phyloP scores from a whole-genome alignment of 345 rosid species.

The Angophora floribunda region DNA sequence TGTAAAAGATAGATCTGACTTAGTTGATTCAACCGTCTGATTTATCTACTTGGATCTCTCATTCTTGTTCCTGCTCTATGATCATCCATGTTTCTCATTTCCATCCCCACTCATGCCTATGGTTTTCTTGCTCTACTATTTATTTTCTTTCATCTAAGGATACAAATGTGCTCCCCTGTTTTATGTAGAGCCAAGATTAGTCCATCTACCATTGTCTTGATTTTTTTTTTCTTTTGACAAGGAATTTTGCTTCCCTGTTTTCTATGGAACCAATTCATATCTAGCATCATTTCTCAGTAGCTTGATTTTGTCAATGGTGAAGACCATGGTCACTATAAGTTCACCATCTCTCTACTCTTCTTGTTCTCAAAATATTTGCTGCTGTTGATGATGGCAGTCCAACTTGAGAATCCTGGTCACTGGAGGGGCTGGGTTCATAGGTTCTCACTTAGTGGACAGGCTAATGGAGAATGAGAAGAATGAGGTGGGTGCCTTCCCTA shows the following conservation, averaged over 20 bases:
- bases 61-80: neutral
- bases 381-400: slow-evolving; percentile 28
- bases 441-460: slow-evolving; percentile 89
- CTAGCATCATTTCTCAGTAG: neutral
- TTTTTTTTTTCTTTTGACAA: neutral
- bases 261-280: neutral
- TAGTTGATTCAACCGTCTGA: neutral
- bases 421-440: slow-evolving; percentile 98
- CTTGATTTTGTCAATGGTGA: neutral
- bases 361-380: neutral
- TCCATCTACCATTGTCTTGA: neutral
- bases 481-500: slow-evolving; percentile 39
- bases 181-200: neutral
- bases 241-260: neutral
- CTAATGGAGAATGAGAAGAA: slow-evolving; percentile 92
- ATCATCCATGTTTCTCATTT: neutral
- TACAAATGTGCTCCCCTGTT: neutral
- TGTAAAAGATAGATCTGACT: neutral
- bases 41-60: neutral
- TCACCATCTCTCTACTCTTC: neutral
- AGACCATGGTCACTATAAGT: neutral
- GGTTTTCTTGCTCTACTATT: neutral
- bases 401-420: slow-evolving; percentile 94
- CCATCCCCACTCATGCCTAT: neutral
- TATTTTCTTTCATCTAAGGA: neutral